phyloP scores from a whole-genome alignment of 2,329 filamentous ascomycete genomes.

The Cytospora mali region DNA sequence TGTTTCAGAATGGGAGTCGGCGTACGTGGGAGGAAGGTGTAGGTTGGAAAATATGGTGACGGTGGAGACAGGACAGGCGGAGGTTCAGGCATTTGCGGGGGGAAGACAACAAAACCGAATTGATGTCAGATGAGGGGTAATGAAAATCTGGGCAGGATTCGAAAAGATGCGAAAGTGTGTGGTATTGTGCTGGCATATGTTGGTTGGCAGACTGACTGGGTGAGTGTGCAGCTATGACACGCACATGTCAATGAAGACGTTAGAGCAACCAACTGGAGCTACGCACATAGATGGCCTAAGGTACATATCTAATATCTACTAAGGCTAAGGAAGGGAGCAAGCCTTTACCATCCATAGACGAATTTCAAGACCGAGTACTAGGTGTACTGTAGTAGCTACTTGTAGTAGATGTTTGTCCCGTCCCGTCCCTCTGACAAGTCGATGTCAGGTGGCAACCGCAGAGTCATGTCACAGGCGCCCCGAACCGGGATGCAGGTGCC shows the following conservation, averaged over 20 bases:
- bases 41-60: neutral
- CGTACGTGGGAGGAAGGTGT: neutral
- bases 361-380: no score
- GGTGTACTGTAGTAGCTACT: no score
- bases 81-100: slow-evolving; percentile 1
- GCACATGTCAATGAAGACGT: no score
- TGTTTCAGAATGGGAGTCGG: neutral
- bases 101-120: neutral
- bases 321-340: no score
- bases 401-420: no score
- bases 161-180: neutral
- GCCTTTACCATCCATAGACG: no score
- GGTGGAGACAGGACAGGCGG: neutral
- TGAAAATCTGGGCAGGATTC: neutral
- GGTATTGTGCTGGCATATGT: neutral
- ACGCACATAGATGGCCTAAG: no score
- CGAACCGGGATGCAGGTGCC: neutral
- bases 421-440: no score
- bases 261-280: no score
- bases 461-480: neutral
- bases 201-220: no score
- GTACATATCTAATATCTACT: no score
- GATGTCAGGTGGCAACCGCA: neutral
- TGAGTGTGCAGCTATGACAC: neutral
- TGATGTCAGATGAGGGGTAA: neutral